These are phyloP conservation scores for Colletotrichum viniferum DNA, from an alignment of 2,329 filamentous ascomycete species.

Conservation along the genomic window DNA sequence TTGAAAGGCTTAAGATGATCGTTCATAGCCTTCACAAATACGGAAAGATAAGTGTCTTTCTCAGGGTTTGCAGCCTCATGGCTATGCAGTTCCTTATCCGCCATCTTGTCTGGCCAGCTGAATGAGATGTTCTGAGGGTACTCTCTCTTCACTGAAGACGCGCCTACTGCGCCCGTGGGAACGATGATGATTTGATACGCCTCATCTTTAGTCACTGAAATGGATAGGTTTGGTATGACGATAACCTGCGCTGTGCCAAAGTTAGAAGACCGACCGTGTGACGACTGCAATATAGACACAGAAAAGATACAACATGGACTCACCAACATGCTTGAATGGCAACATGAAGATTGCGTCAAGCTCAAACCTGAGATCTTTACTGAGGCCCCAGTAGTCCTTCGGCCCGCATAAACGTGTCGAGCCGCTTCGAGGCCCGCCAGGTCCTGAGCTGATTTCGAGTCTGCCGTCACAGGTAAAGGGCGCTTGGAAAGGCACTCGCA, in stretches of 20 bases:
- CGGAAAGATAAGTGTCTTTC: not conserved
- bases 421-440: not conserved
- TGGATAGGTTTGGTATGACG: not conserved
- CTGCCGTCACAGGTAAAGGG: not conserved
- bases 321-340: not conserved
- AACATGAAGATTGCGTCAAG: not conserved
- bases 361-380: no score
- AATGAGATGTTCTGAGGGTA: not conserved
- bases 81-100: not conserved
- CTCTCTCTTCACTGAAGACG: not conserved
- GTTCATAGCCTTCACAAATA: not conserved
- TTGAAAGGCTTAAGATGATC: not conserved
- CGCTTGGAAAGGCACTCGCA: not conserved
- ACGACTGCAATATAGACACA: not conserved
- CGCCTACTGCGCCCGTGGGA: not conserved
- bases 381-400: not conserved
- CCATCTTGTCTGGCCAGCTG: not conserved
- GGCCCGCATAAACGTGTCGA: not conserved
- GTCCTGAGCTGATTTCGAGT: not conserved
- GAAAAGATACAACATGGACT: rapidly evolving
- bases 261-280: not conserved
- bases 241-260: not conserved
- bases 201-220: not conserved
- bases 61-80: not conserved
- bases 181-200: not conserved